A percentile compares a stretch with the other conserved stretches of the same genome.
These are phyloP conservation scores for Neurospora sp. DNA, from an alignment of 495 filamentous ascomycete genomes.

Conservation along the genomic window DNA sequence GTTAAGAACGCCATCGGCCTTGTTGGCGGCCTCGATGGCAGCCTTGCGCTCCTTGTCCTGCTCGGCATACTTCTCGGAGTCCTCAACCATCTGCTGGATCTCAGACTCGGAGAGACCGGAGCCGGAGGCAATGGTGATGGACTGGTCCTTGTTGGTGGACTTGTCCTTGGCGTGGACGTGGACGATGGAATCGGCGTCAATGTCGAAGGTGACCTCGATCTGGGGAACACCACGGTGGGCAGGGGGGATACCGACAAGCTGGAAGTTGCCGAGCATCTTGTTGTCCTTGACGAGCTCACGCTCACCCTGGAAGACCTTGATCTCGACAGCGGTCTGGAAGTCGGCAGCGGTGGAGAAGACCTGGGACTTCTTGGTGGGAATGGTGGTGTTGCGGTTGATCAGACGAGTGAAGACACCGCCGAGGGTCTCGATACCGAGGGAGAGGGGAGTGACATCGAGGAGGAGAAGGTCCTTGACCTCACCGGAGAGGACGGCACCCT, in stretches of 20 bases:
- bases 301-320: conserved; percentile 99
- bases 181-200: conserved; percentile 97
- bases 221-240: conserved; percentile 97
- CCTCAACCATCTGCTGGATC: conserved; percentile 93
- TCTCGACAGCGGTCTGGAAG: conserved; percentile 99
- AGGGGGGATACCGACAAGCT: conserved; percentile 95
- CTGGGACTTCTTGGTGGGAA: conserved; percentile 99
- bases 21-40: conserved; percentile 91
- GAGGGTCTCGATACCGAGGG: conserved; percentile 98
- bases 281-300: conserved; percentile 99
- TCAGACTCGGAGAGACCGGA: conserved; percentile 93
- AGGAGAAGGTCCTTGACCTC: conserved; percentile 95
- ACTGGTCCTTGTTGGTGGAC: conserved; percentile 98
- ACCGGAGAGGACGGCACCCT: conserved; percentile 93
- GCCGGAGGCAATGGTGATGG: conserved; percentile 96
- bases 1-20: conserved; percentile 89
- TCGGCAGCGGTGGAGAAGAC: conserved; percentile 97
- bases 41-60: conserved; percentile 93
- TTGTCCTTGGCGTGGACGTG: conserved; percentile 99
- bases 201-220: conserved; percentile 98
- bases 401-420: conserved; percentile 98
- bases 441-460: conserved; percentile 94
- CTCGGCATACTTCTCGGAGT: conserved; percentile 94
- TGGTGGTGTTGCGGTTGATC: conserved; percentile 99
- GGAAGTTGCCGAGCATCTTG: conserved; percentile 99